A percentile compares a stretch with the other conserved stretches of the same genome.
These are phyloP conservation scores for Mucor mucedo DNA, from an alignment of 371 early-diverging fungal genomes.

Conservation along the genomic window DNA sequence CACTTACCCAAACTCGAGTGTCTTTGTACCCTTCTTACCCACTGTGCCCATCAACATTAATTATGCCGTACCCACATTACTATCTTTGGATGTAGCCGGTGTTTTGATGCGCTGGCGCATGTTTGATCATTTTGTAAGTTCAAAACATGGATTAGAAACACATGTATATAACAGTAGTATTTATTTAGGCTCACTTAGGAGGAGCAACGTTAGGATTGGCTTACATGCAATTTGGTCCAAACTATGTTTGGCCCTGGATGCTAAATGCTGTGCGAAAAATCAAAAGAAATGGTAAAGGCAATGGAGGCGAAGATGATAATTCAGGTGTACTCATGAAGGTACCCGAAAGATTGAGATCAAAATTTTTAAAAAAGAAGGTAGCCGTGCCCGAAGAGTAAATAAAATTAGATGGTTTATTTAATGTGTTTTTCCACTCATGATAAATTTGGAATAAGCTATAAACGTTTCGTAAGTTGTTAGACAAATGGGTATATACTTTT, in stretches of 20 bases:
- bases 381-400: conserved; percentile 11
- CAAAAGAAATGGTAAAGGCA: conserved; percentile 8
- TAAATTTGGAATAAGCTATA: neutral
- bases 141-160: neutral
- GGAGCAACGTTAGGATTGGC: conserved; percentile 57
- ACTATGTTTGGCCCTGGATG: conserved; percentile 50
- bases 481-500: neutral
- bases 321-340: conserved; percentile 20
- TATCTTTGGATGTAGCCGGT: conserved; percentile 66
- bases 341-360: conserved; percentile 5
- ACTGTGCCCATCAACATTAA: conserved; percentile 66
- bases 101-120: conserved; percentile 59
- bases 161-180: neutral
- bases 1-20: conserved; percentile 61
- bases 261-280: conserved; percentile 30
- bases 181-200: conserved; percentile 62
- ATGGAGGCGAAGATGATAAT: conserved; percentile 7
- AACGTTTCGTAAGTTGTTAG: neutral
- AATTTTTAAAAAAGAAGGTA: conserved; percentile 13
- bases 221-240: conserved; percentile 56
- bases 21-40: conserved; percentile 72
- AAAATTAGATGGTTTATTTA: too few species aligned
- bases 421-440: neutral
- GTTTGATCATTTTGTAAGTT: conserved; percentile 71
- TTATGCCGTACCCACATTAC: conserved; percentile 56